These are phyloP conservation scores for Syzygium oleosum DNA, from an alignment of 345 rosid genomes.

Conservation along the genomic window DNA sequence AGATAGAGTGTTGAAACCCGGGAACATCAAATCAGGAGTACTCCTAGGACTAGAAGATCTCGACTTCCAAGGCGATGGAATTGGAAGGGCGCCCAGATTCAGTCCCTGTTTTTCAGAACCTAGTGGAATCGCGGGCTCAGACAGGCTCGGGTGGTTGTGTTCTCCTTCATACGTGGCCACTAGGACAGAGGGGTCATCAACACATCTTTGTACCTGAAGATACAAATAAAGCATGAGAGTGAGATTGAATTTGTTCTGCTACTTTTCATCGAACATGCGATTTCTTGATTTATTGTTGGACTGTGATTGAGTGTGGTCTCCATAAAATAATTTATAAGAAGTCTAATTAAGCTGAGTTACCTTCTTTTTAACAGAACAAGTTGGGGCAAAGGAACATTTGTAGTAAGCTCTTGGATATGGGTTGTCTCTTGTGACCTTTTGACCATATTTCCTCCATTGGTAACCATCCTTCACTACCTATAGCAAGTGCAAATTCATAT, in stretches of 20 bases:
- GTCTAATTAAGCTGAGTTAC: constrained; percentile 11
- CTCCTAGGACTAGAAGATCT: constrained; percentile 20
- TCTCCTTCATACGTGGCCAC: constrained; percentile 84
- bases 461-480: constrained; percentile 80
- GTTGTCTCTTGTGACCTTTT: constrained; percentile 87
- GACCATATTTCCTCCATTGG: constrained; percentile 98
- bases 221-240: background rate
- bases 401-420: constrained; percentile 93
- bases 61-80: background rate
- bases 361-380: constrained; percentile 86
- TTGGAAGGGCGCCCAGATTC: background rate
- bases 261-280: background rate
- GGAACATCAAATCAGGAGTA: background rate
- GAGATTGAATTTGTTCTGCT: background rate
- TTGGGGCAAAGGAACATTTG: constrained; percentile 74
- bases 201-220: constrained; percentile 72
- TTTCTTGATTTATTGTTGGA: background rate
- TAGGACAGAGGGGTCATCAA: constrained; percentile 49
- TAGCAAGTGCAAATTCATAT: background rate
- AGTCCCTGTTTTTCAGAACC: background rate
- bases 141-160: constrained; percentile 50
- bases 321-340: background rate
- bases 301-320: background rate
- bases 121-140: constrained; percentile 16
- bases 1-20: background rate